Base-by-base conservation (phyloP, 768 basidiomycete genomes). In the Lactarius vividus region DNA sequence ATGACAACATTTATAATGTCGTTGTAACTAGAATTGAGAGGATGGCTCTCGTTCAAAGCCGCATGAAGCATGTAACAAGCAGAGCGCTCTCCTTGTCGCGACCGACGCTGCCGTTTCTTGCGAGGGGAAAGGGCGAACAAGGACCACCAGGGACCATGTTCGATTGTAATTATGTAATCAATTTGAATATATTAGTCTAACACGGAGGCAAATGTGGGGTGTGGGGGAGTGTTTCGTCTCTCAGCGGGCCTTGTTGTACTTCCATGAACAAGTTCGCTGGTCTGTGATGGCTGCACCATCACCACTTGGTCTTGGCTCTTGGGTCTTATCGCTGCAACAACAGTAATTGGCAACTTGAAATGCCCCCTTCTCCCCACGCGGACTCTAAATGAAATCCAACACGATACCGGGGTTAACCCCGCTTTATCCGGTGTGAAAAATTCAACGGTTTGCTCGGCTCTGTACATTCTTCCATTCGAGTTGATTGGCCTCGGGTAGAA, bases 21-120 rank as follows among this genome's bases (percentile, higher is more conserved):
- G 69, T 62, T 61, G 29, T 69, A 61, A 53, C 63, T 65, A 20
- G 64, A 70, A 58, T 56, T 65, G 69, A 69, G 69, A 70, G 67
- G 68, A 62, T 63, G 46, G 69, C 69, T 63, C 69, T 70, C 69
- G 69, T 69, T 62, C 35, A 65, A 64, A 63, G 67, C 67, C 57
- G 69, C 63, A 57, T 69, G 67, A 53, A 65, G 67, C 69, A 70
- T 70, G 65, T 62, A 70, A 61, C 63, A 46, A 62, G 54, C 52
- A 61, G 29, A 26, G 42, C 39, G 63, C 60, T 46, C 40, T 59
- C 39, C 60, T 69, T 37, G 59, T 59, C 35, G 63, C 54, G 29
- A 54, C 37, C 64, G 57, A 57, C 61, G 20, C 44, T 13, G 46
- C 49, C 49, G 49, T 4, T 59, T 59, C 58, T 61, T 57, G 42